Conservation (phyloP, 192 early-diverging fungal species). For the Glomus cerebriforme region DNA sequence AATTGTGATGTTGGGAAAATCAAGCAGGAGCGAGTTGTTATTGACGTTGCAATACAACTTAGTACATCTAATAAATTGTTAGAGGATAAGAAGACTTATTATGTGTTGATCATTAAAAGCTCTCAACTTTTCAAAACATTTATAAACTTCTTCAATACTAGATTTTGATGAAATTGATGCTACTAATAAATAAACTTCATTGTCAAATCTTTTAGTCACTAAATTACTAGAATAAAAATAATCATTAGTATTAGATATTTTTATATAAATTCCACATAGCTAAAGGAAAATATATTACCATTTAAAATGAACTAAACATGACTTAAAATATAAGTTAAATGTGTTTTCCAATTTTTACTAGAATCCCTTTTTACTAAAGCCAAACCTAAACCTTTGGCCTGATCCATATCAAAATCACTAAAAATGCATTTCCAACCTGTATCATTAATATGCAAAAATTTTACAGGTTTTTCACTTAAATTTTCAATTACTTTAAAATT, state of each 20-base stretch:
- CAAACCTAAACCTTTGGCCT: background rate
- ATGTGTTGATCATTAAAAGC: too few relatives aligned
- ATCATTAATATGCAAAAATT: background rate
- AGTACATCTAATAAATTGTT: too few relatives aligned
- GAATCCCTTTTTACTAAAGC: background rate
- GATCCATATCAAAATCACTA: background rate
- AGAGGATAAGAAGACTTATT: too few relatives aligned
- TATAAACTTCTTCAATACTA: too few relatives aligned
- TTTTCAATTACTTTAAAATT: background rate
- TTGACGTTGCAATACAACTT: too few relatives aligned
- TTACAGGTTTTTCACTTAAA: background rate
- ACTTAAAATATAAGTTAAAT: conserved; percentile 6
- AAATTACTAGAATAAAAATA: background rate
- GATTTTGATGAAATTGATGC: too few relatives aligned
- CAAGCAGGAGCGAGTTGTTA: too few relatives aligned
- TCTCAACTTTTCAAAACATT: too few relatives aligned
- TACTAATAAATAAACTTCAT: background rate
- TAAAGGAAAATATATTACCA: background rate
- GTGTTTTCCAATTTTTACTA: background rate
- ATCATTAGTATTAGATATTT: background rate
- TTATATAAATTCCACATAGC: background rate
- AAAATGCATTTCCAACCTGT: background rate
- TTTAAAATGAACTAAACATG: background rate
- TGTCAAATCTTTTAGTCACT: background rate
- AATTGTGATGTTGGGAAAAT: too few relatives aligned